phyloP scores from a whole-genome alignment of 129 eudicot species.

The Arctium minus region DNA sequence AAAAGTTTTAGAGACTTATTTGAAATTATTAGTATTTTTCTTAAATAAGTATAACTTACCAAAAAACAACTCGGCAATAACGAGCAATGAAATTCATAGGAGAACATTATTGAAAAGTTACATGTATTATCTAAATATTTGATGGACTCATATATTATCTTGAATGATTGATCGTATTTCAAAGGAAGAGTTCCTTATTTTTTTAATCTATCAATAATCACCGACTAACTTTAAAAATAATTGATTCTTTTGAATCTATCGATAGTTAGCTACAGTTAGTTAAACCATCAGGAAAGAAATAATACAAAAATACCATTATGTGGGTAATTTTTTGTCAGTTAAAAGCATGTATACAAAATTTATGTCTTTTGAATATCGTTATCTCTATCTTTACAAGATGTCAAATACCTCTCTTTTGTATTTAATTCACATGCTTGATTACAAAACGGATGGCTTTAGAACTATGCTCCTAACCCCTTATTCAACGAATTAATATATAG shows the following conservation, averaged over 20 bases:
- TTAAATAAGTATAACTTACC: too few relatives aligned
- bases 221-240: too few relatives aligned
- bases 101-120: too few relatives aligned
- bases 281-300: background rate
- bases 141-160: too few relatives aligned
- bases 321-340: background rate
- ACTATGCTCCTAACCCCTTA: background rate
- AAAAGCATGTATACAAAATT: background rate
- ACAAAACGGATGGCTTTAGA: background rate
- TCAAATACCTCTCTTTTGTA: background rate
- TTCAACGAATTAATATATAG: background rate
- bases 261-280: background rate
- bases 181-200: too few relatives aligned
- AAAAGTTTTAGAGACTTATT: too few relatives aligned
- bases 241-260: background rate
- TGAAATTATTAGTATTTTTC: too few relatives aligned
- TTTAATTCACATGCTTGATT: background rate
- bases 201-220: too few relatives aligned
- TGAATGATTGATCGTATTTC: too few relatives aligned
- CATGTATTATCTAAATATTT: too few relatives aligned
- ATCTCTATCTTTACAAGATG: background rate
- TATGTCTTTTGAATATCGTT: background rate
- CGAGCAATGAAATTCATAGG: too few relatives aligned
- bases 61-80: too few relatives aligned
- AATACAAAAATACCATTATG: background rate